Base-by-base conservation (phyloP, 257 asterid genomes). In the Gardenia jasminoides region DNA sequence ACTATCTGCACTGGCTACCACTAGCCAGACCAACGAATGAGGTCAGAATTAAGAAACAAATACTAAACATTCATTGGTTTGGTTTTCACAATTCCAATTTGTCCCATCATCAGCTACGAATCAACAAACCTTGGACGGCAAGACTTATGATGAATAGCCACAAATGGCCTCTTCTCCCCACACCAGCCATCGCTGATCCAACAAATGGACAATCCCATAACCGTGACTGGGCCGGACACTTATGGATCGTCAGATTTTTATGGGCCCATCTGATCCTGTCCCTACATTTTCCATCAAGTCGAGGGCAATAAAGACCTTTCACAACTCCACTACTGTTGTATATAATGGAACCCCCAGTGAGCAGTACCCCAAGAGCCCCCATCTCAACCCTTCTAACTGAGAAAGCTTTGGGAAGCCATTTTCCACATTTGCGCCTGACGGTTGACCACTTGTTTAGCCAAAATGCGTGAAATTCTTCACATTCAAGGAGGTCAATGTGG, bases 401-500 rank as follows among this genome's bases (percentile, higher is more conserved):
- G 36, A 69, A 31, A 16, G 17, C 11, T 70, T 10, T 30, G 4
- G 20, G 24, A 41, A 43, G 28, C 24, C 15, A 54, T 70, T 41
- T 50, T 30, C 48, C 31, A 73, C 33, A 11, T 44, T 43, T 69
- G 73, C 6, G 46, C 71, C 22, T 17, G 46, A 33, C 46, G 24
- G 71, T 66, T 66, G 71, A 66, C 41, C 71, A 10, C 0, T 39
- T 58, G 10, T 10, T 8, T 3, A 75, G 44, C 41, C 58, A 82
- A 74, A 78, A 82, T 82, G 85, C 82, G 85, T 39, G 82, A 82
- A 50, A 82, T 82, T 82, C 82, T 82, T 78, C 82, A 78, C 79
- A 78, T 82, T 68, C 85, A 82, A 75, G 85, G 80, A 68, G 85
- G 85, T 31, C 85, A 82, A 78, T 82, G 85, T 52, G 83, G 85